Evolutionary conservation across 129 eudicot genomes (phyloP).

Genomic region (Tagetes patula): DNA sequence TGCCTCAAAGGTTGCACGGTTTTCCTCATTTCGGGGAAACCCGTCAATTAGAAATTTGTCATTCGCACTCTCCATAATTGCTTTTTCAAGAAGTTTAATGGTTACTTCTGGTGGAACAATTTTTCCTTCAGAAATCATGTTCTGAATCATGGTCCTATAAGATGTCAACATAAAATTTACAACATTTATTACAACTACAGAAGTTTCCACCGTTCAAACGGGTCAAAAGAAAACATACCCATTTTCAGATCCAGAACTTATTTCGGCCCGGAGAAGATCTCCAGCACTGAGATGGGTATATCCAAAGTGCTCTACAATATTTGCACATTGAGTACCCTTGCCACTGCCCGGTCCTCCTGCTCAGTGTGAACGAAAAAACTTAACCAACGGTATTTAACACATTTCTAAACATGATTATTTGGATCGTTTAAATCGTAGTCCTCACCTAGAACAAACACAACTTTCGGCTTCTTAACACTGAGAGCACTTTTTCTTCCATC

Average conservation of each 20-base stretch:
- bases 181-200: background rate
- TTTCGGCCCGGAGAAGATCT: conserved; percentile 96
- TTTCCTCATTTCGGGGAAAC: conserved; percentile 98
- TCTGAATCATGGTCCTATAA: conserved; percentile 83
- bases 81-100: conserved; percentile 86
- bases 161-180: conserved; percentile 6
- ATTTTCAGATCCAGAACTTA: conserved; percentile 85
- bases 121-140: conserved; percentile 93
- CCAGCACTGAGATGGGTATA: conserved; percentile 99
- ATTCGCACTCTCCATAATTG: conserved; percentile 71
- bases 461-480: conserved; percentile 54
- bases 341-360: conserved; percentile 99
- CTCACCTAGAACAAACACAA: conserved; percentile 71
- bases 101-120: conserved; percentile 99
- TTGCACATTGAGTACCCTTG: conserved; percentile 97
- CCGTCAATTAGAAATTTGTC: conserved; percentile 97
- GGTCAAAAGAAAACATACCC: conserved; percentile 53
- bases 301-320: conserved; percentile 85
- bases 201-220: background rate
- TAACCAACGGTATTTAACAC: background rate
- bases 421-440: background rate
- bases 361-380: conserved; percentile 20
- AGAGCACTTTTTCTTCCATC: conserved; percentile 47
- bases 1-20: conserved; percentile 85
- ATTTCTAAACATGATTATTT: conserved; percentile 6